Evolutionary conservation across 2,329 filamentous ascomycete genomes (phyloP), one percentile per base, ranked within the genome.

Genomic region (Claviceps quebecensis): DNA sequence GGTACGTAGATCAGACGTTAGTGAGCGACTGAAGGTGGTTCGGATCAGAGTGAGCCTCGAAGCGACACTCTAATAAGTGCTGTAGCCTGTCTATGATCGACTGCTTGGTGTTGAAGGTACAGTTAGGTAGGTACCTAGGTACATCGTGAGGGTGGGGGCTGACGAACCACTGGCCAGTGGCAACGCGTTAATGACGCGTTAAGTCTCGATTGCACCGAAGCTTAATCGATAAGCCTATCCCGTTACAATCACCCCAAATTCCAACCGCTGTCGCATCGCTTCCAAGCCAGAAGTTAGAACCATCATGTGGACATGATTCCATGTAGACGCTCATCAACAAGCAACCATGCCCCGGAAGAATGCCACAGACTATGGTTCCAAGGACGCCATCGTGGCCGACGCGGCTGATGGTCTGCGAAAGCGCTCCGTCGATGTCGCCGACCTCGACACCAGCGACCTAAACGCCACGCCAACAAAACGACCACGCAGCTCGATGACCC

Each of bases 391-490:
- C 39, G n/a, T 13, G n/a, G 14, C 11, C 14, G 45, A 26, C 26
- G 5, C 17, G 17, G 23, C 13, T 16, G 41, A 19, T 22, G 48
- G 54, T 22, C 40, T 47, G 19, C 55, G 56, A 34, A 62, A 63
- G 45, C 55, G 59, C 37, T 48, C 57, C 40, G 57, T 61, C n/a
- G 61, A 63, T 43, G 55, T 57, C 19, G 60, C 54, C 22, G 58
- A 61, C 45, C 53, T 59, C 22, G 59, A 64, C 29, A 34, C 29
- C 19, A 59, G 53, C 22, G 58, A 61, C 46, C 53, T 59, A 17
- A 59, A 64, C 48, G 53, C 60, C 17, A 64, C 63, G 0, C 65
- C 65, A 9, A 53, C 62, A 14, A 68, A 68, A 53, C 62, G 66
- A 47, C 60, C 57, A 41, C 60, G 65, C 49, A 59, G 50, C 51